These are phyloP conservation scores for Papilionanthe hybrid DNA, from an alignment of 116 monocot genomes.

Conservation along the genomic window DNA sequence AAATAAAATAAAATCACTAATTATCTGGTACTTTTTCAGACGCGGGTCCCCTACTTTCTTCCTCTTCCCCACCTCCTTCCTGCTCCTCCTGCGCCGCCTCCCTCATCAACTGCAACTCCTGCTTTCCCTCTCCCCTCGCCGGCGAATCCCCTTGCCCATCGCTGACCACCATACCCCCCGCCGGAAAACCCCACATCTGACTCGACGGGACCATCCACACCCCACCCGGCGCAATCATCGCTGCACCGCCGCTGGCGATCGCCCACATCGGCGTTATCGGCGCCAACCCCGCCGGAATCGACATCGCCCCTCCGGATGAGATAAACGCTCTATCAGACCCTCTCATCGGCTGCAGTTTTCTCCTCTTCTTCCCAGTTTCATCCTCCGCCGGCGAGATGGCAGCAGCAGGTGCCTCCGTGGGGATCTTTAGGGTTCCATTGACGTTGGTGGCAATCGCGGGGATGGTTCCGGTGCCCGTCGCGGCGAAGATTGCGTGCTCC, in stretches of 20 bases:
- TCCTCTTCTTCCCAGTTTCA: conserved; percentile 25
- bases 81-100: neutral
- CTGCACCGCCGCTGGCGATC: conserved; percentile 7
- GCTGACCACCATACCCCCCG: conserved; percentile 12
- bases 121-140: conserved; percentile 3
- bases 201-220: conserved; percentile 9
- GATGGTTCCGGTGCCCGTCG: conserved; percentile 70
- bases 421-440: conserved; percentile 54
- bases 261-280: conserved; percentile 58
- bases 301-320: conserved; percentile 6
- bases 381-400: neutral
- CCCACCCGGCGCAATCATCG: conserved; percentile 22
- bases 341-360: conserved; percentile 32
- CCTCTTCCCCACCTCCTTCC: neutral
- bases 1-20: neutral
- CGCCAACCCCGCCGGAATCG: conserved; percentile 44
- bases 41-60: neutral
- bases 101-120: conserved; percentile 23
- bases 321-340: neutral
- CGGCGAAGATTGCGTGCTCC: conserved; percentile 71
- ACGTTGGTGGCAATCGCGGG: conserved; percentile 67
- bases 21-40: conserved; percentile 4
- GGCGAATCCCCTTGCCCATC: neutral
- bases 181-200: conserved; percentile 47
- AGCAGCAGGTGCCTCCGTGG: conserved; percentile 37